These are phyloP conservation scores for Hirsutella minnesotensis DNA, from an alignment of 2,329 filamentous ascomycete species.

Conservation along the genomic window DNA sequence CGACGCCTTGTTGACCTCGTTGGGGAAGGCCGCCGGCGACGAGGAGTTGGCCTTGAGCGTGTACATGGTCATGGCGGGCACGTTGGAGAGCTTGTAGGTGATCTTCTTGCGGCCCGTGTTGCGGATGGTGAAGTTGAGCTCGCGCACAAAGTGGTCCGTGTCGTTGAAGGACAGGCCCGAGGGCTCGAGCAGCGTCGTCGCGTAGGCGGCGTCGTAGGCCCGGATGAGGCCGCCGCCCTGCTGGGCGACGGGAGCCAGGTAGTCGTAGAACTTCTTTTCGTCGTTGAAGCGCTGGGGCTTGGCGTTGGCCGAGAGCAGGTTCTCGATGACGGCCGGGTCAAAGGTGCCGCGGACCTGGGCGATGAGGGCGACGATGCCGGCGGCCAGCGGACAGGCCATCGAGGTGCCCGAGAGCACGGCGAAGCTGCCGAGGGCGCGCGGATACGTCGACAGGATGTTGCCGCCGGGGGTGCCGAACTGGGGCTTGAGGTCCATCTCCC, in stretches of 20 bases:
- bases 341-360: conserved; percentile 37
- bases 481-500: conserved; percentile 44
- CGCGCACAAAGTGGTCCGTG: conserved; percentile 40
- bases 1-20: conserved; percentile 25
- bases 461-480: conserved; percentile 44
- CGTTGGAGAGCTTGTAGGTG: conserved; percentile 39
- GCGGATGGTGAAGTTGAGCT: conserved; percentile 39
- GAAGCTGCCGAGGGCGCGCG: conserved; percentile 32
- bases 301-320: conserved; percentile 35
- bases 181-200: conserved; percentile 38
- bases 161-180: conserved; percentile 54
- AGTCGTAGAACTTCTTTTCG: conserved; percentile 19
- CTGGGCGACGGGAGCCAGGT: conserved; percentile 44
- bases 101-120: conserved; percentile 38
- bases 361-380: conserved; percentile 42
- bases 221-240: conserved; percentile 50
- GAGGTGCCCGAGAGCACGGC: conserved; percentile 44
- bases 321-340: conserved; percentile 37
- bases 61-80: conserved; percentile 41
- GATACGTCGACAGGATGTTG: conserved; percentile 46
- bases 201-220: conserved; percentile 45
- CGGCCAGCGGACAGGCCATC: conserved; percentile 46
- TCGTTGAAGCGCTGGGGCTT: conserved; percentile 38
- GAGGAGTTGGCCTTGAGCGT: conserved; percentile 24
- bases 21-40: conserved; percentile 31